Evolutionary conservation across 2,329 filamentous ascomycete genomes (phyloP).

Genomic region (Stromatinia cepivora): DNA sequence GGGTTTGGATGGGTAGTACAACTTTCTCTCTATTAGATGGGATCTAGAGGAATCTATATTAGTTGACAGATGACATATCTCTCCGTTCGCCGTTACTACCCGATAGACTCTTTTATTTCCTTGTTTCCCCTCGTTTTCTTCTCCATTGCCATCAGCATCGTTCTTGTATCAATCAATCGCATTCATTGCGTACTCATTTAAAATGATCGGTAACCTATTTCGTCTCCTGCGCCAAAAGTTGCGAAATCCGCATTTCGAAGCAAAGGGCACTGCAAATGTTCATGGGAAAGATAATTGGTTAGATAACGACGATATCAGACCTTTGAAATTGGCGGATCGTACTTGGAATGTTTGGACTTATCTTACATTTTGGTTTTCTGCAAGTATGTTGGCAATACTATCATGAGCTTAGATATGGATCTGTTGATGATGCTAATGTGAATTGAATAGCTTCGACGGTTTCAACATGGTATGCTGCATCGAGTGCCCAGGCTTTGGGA

Average conservation of each 20-base stretch:
- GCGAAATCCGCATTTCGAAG: constrained; percentile 27
- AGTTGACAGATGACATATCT: neutral
- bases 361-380: constrained; percentile 31
- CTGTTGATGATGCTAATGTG: neutral
- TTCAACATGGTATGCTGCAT: constrained; percentile 45
- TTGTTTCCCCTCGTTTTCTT: neutral
- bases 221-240: constrained; percentile 1
- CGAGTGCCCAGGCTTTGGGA: constrained; percentile 46
- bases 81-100: neutral
- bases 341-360: constrained; percentile 47
- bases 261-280: constrained; percentile 33
- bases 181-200: neutral
- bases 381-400: constrained; percentile 4
- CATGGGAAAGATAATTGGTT: constrained; percentile 41
- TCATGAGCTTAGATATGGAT: too few species aligned
- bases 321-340: constrained; percentile 44
- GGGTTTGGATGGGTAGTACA: neutral
- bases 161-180: neutral
- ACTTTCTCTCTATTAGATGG: neutral
- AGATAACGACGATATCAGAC: constrained; percentile 46
- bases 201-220: neutral
- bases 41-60: neutral
- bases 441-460: constrained; percentile 40
- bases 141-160: neutral
- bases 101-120: neutral